phyloP scores from a whole-genome alignment of 495 filamentous ascomycete species.

The Penicillium atrosanguineum region DNA sequence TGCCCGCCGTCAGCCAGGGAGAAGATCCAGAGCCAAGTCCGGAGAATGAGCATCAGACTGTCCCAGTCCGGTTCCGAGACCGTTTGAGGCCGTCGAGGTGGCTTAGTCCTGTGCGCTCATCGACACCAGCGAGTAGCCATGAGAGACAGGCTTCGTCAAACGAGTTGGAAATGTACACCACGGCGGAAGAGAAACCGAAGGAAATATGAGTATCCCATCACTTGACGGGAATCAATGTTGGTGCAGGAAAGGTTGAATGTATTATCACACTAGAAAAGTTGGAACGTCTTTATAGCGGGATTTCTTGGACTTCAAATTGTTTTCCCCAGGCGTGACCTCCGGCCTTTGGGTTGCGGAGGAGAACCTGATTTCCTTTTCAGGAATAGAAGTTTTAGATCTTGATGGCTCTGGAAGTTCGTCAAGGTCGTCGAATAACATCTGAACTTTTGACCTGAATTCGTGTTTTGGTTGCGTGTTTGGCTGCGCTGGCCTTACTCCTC shows the following conservation, averaged over 20 bases:
- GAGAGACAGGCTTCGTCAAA: constrained; percentile 1
- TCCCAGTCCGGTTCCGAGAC: constrained; percentile 20
- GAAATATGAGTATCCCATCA: neutral
- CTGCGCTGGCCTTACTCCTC: constrained; percentile 8
- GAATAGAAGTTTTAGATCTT: constrained; percentile 15
- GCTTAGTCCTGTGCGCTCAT: constrained; percentile 6
- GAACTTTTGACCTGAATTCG: constrained; percentile 29
- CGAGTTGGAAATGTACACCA: neutral
- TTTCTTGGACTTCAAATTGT: constrained; percentile 27
- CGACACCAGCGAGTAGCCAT: neutral
- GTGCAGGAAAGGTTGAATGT: constrained; percentile 4
- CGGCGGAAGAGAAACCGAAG: constrained; percentile 2
- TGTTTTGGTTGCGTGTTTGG: constrained; percentile 10
- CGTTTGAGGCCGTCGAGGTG: constrained; percentile 16
- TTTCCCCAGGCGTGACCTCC: constrained; percentile 9
- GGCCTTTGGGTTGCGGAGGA: constrained; percentile 12
- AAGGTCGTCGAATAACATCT: constrained; percentile 42
- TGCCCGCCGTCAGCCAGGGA: constrained; percentile 29
- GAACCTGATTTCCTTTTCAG: constrained; percentile 13
- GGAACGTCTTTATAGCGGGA: constrained; percentile 45
- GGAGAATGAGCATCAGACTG: constrained; percentile 33
- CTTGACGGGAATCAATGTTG: neutral
- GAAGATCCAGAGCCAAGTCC: constrained; percentile 33
- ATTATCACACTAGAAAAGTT: constrained; percentile 43
- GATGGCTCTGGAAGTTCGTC: constrained; percentile 40